phyloP scores from a whole-genome alignment of 148 eudicot species.

The Chenopodium berlandieri region DNA sequence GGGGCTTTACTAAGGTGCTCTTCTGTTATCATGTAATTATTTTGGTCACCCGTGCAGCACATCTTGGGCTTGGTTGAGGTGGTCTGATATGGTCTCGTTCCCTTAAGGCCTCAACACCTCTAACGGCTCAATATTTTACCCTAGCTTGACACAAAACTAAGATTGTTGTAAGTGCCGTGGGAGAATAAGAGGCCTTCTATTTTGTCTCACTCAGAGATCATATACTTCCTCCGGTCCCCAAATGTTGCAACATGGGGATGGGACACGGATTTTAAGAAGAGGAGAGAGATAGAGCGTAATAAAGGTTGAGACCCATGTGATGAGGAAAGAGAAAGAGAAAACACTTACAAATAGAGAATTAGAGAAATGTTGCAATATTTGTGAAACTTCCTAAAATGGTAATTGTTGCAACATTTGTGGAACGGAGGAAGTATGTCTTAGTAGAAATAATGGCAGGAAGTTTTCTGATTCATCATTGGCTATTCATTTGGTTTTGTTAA shows the following conservation, averaged over 20 bases:
- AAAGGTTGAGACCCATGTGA: too few species aligned
- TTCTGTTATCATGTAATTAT: not conserved
- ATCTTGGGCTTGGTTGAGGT: not conserved
- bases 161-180: not conserved
- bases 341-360: too few species aligned
- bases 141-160: not conserved
- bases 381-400: too few species aligned
- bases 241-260: too few species aligned
- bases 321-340: too few species aligned
- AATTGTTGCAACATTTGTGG: too few species aligned
- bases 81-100: not conserved
- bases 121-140: not conserved
- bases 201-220: not conserved
- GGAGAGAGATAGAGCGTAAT: too few species aligned
- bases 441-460: not conserved
- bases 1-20: not conserved
- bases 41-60: not conserved
- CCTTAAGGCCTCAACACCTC: not conserved
- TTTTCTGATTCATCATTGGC: not conserved
- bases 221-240: too few species aligned
- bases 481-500: not conserved
- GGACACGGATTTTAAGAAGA: too few species aligned
- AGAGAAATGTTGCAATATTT: too few species aligned
- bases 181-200: not conserved
- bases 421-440: not conserved